Base-by-base conservation (phyloP, 257 asterid genomes). In the Linaria vulgaris region DNA sequence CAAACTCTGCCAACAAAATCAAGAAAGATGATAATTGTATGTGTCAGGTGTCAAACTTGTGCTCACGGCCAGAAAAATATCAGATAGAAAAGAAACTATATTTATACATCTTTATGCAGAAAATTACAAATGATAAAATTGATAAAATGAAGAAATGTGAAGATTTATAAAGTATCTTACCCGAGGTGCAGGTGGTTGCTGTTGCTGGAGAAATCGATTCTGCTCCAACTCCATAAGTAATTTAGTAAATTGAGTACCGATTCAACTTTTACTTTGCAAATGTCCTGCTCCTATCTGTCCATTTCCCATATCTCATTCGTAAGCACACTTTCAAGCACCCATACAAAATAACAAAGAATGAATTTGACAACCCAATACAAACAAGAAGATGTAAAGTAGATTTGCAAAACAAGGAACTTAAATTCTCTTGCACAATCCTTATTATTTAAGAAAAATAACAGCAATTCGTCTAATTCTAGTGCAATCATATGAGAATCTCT, bases 181-280 rank as follows among this genome's bases (percentile, higher is more conserved):
- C 86, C 86, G 81, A 59, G 86, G 72, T 56, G 80, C 74, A 15
- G 74, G 81, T 39, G 74, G 81, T 53, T 54, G 83, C 17, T 76
- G 87, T 41, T 69, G 87, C 74, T 67, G 87, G 74, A 79, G 76
- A 77, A 84, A 79, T 57, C 86, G 74, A 60, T 79, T 76, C 74
- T 71, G 88, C 84, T 82, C 88, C 20, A 86, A 73, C 56, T 72
- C 86, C 91, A 84, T 84, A 64, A 59, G 56, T 49, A 31, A 68
- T 60, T 20, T 53, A 75, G 68, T n/a, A 45, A 37, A 11, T 21
- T 51, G 69, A 54, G 53, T 71, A 63, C 59, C 15, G 59, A 22
- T 12, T 24, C 38, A 41, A 51, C 47, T 47, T 23, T 47, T 53
- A 21, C 59, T 46, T 41, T 23, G 63, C 63, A 62, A 53, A 62